Evolutionary conservation across 2,329 filamentous ascomycete genomes (phyloP), one percentile per base, ranked within the genome.

Genomic region (Colletotrichum navitas): DNA sequence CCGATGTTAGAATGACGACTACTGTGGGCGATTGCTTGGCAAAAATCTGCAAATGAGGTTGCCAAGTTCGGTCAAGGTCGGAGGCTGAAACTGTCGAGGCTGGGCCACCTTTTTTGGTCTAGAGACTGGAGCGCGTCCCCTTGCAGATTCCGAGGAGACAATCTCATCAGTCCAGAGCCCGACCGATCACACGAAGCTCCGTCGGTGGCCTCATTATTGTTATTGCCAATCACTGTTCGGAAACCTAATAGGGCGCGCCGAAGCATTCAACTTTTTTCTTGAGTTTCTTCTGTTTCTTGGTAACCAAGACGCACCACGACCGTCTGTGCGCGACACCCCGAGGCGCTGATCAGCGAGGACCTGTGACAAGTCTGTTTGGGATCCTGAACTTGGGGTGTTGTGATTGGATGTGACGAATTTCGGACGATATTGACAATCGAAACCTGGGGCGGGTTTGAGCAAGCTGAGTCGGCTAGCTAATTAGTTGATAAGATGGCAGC

Each of bases 41-140:
- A 59, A 72, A 52, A 56, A 11, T 66, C n/a, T 66, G 56, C 61
- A 29, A 32, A 59, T 43, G 67, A 65, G 58, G 61, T 54, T 56
- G 70, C 70, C 70, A 72, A 71, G 70, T 71, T 71, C 56, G 51
- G 70, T 66, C 55, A 54, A 51, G 56, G 66, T 66, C 66, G 61
- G 67, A 66, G 62, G 70, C 67, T 72, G 70, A 72, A 72, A 72
- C 70, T 58, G 41, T 66, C 34, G 70, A 66, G 67, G 70, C 70
- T 47, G 61, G 45, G 70, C 61, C 66, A 63, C 29, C 21, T 36
- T 51, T 51, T 59, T 52, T 52, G 41, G 12, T 52, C 61, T 60
- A 49, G 67, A 66, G 63, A 58, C 62, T 63, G 66, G 24, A 62
- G 26, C 62, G 61, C n/a, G 61, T 66, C 49, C 70, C 70, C 70